Percentiles rank a stretch among this genome's conserved stretches.
Conservation (phyloP, 495 filamentous ascomycete genomes). For the Endocarpon pusillum region DNA sequence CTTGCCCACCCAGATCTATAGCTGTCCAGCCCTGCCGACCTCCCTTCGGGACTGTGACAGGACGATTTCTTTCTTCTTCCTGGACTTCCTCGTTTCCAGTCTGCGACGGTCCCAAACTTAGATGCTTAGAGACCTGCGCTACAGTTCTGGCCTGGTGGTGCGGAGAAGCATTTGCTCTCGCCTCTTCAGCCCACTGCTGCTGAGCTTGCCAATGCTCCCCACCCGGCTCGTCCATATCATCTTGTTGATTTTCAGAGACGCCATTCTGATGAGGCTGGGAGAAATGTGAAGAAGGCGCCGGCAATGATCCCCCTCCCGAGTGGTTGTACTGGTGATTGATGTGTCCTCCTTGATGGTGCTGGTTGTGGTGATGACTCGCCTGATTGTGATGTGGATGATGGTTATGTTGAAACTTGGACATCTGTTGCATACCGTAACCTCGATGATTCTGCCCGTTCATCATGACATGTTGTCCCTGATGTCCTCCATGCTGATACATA, state of each 20-base stretch:
- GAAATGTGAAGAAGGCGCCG: conserved; percentile 58
- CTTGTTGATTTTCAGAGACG: conserved; percentile 37
- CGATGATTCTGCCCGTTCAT: conserved; percentile 48
- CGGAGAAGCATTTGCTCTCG: conserved; percentile 44
- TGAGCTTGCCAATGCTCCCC: conserved; percentile 85
- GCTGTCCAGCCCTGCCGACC: conserved; percentile 70
- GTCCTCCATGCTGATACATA: conserved; percentile 73
- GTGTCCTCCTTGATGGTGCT: conserved; percentile 8
- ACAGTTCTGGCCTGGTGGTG: conserved; percentile 46
- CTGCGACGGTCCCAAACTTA: conserved; percentile 35
- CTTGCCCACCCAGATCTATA: conserved; percentile 86
- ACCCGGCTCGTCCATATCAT: conserved; percentile 39
- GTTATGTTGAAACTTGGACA: conserved; percentile 52
- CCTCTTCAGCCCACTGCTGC: conserved; percentile 55
- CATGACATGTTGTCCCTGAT: conserved; percentile 69
- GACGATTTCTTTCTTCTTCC: conserved; percentile 42
- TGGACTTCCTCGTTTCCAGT: conserved; percentile 43
- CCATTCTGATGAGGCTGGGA: conserved; percentile 63
- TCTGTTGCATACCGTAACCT: conserved; percentile 45
- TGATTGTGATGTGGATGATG: conserved; percentile 70
- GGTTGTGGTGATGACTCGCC: conserved; percentile 32
- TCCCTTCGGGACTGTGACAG: conserved; percentile 34
- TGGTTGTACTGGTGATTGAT: conserved; percentile 65
- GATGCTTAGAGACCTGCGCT: conserved; percentile 42
- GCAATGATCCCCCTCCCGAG: conserved; percentile 56